phyloP scores from a whole-genome alignment of 257 asterid genomes.

The Galeopsis tetrahit region DNA sequence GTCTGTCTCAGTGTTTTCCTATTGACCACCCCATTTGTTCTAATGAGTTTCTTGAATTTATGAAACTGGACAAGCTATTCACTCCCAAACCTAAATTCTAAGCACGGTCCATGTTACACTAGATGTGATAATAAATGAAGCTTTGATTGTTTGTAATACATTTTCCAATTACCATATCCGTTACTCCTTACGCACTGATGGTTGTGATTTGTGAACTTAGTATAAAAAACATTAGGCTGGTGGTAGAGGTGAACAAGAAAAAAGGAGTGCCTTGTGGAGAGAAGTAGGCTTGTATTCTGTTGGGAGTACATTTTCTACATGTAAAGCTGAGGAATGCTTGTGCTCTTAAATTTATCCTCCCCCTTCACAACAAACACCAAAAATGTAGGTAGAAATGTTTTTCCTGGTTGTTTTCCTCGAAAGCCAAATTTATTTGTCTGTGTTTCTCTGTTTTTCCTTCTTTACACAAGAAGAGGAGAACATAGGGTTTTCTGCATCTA shows the following conservation, averaged over 20 bases:
- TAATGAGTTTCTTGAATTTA: constrained; percentile 12
- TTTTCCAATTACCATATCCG: constrained; percentile 14
- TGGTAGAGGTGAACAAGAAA: constrained; percentile 14
- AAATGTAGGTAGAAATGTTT: not conserved
- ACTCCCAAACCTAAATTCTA: not conserved
- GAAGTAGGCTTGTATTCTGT: not conserved
- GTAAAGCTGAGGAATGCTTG: not conserved
- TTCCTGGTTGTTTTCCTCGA: not conserved
- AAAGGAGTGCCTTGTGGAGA: not conserved
- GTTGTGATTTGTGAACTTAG: constrained; percentile 18
- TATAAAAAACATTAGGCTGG: not conserved
- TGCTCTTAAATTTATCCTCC: not conserved
- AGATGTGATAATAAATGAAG: constrained; percentile 1
- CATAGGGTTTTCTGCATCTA: constrained; percentile 1
- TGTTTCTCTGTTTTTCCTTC: constrained; percentile 8
- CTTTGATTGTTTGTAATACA: constrained; percentile 7
- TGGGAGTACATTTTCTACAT: not conserved
- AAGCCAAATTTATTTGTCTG: not conserved
- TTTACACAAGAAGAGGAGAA: constrained; percentile 9
- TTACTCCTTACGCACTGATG: not conserved
- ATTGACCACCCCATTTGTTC: constrained; percentile 5
- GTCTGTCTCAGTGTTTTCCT: not conserved
- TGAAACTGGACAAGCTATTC: not conserved
- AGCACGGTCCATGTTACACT: not conserved
- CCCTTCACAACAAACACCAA: not conserved